Base-by-base conservation (phyloP, 352 stramenopile species). In the Elongisporangium anandrum region DNA sequence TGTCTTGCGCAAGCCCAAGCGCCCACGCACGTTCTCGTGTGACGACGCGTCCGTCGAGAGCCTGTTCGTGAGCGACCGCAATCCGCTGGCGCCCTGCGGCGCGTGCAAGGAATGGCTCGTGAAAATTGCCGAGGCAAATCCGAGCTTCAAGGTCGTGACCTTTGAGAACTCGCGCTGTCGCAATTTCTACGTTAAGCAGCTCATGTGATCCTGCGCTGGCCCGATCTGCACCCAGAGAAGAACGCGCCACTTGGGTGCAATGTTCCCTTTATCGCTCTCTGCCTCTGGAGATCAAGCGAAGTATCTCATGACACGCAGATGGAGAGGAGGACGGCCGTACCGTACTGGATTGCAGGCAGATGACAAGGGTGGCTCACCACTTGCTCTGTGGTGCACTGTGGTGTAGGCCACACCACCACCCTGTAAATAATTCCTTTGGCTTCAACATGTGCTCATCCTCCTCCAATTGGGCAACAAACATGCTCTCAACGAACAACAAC, bases 51-150 rank as follows among this genome's bases (percentile, higher is more conserved):
- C 81, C 8, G 66, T 91, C 15, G 81, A 88, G 38, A 50, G 66
- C 26, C 66, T 77, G 61, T 60, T 70, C 52, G 59, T 63, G 9
- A 69, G 75, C 23, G 83, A 99, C 63, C 87, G 97, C 50, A 99
- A 99, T 73, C 97, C 97, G 23, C 70, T 99, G 23, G 92, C 94
- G 49, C 97, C 97, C 15, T 99, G 97, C 73, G 97, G 97, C 16
- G 94, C 96, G 13, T 99, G 97, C 81, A 99, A 98, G 66, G 97
- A 99, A 70, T 99, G 97, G 97, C 82, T 99, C 29, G 97, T 99
- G 61, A 99, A 99, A 75, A 99, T 99, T 65, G 96, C 96, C 5
- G 95, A 99, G 75, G 91, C 91, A 15, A 99, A 99, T 65, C 97
- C 96, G 52, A 88, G 96, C 48, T 99, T 99, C 67, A 92, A 92